Conservation (phyloP, 1,284 basidiomycete species). For the Apiotrichum mycotoxinovorans region DNA sequence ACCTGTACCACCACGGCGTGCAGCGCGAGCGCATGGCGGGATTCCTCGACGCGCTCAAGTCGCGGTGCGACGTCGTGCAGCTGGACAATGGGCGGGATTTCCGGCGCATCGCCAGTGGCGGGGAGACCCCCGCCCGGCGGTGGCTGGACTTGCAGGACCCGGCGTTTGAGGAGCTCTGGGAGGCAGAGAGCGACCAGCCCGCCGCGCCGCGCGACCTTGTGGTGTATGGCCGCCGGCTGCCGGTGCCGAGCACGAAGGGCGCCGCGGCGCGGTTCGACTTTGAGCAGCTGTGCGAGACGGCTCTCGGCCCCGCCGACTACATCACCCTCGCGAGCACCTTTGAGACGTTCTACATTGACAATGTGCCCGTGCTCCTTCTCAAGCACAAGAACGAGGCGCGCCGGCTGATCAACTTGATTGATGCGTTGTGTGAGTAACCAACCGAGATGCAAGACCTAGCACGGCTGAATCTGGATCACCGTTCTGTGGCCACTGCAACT, state of each 20-base stretch:
- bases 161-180: slow-evolving; percentile 44
- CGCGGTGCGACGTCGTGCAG: slow-evolving; percentile 60
- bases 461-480: no score
- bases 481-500: no score
- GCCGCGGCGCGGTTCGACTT: slow-evolving; percentile 59
- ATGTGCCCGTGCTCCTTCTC: slow-evolving; percentile 60
- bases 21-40: slow-evolving; percentile 62
- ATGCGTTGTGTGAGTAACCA: slow-evolving; percentile 60
- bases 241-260: slow-evolving; percentile 54
- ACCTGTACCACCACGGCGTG: slow-evolving; percentile 67
- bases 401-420: slow-evolving; percentile 67
- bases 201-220: slow-evolving; percentile 36
- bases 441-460: no score
- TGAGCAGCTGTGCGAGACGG: slow-evolving; percentile 61
- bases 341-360: slow-evolving; percentile 59
- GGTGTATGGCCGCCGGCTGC: slow-evolving; percentile 57
- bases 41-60: slow-evolving; percentile 63
- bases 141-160: slow-evolving; percentile 30
- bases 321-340: slow-evolving; percentile 61
- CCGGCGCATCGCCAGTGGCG: slow-evolving; percentile 24
- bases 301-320: slow-evolving; percentile 68
- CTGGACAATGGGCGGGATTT: slow-evolving; percentile 56
- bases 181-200: background rate
- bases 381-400: slow-evolving; percentile 64
- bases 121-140: slow-evolving; percentile 9